Evolutionary conservation across 129 eudicot genomes (phyloP).

Genomic region (Escallonia herrerae): DNA sequence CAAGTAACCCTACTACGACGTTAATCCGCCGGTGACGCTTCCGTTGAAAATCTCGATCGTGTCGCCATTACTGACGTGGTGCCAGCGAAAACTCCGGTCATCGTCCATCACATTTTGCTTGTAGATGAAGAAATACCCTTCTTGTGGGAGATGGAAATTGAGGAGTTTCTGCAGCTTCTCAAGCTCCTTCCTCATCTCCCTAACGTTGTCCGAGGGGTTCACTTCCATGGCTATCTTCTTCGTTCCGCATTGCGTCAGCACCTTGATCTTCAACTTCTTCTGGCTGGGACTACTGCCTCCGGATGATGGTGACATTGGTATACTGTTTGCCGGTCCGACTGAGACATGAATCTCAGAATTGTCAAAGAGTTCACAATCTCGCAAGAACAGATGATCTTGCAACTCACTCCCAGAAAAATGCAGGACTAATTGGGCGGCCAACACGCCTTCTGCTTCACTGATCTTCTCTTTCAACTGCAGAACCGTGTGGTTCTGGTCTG

Average conservation of each 20-base stretch:
- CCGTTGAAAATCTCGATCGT: conserved; percentile 67
- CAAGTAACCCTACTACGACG: neutral
- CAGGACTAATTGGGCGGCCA: conserved; percentile 15
- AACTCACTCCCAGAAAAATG: conserved; percentile 45
- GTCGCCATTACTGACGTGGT: conserved; percentile 56
- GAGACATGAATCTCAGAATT: conserved; percentile 45
- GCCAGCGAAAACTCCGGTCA: conserved; percentile 64
- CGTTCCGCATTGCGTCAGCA: conserved; percentile 43
- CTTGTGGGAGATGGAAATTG: conserved; percentile 47
- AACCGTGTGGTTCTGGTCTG: conserved; percentile 35
- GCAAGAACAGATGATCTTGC: conserved; percentile 33
- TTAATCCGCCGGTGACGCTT: conserved; percentile 50
- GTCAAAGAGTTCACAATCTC: conserved; percentile 38
- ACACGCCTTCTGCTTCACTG: conserved; percentile 34
- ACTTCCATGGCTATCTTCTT: conserved; percentile 51
- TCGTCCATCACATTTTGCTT: conserved; percentile 79
- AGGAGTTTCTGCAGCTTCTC: conserved; percentile 25
- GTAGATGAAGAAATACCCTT: conserved; percentile 70
- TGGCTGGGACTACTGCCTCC: conserved; percentile 8
- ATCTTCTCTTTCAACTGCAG: conserved; percentile 48
- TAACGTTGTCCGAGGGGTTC: conserved; percentile 39
- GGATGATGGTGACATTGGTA: neutral
- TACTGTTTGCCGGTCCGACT: conserved; percentile 12
- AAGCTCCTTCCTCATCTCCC: conserved; percentile 49
- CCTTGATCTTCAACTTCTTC: conserved; percentile 39